Base-by-base conservation (phyloP, 1,284 basidiomycete genomes). In the Puccinia horiana region DNA sequence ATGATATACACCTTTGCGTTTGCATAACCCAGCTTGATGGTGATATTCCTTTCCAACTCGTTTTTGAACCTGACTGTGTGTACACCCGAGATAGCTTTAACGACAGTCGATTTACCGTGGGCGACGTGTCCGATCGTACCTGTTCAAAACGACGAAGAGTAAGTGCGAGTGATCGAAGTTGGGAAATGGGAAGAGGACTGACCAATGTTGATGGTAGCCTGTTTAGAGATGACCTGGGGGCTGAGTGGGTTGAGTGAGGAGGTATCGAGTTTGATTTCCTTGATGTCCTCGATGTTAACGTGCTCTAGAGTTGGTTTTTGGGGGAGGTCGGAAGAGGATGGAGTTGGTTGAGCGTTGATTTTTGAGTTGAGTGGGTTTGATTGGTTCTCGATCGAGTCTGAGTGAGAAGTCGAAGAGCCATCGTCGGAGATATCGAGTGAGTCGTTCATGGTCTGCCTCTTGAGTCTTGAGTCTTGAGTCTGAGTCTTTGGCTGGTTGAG, bases 51-150 rank as follows among this genome's bases (percentile, higher is more conserved):
- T 83, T 97, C 95, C 80, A 97, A 91, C 88, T 99, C 97, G 88
- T 98, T 98, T 90, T 99, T 99, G 89, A 99, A 99, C 85, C 96
- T 91, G 82, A 99, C 96, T 42, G 96, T 99, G 91, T 94, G 93
- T 18, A 98, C 96, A n/a, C 96, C 96, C 23, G 96, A 98, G 88
- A 99, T 98, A 72, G 96, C 96, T 88, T 98, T 96, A 84, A 98
- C 97, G 76, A 98, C 96, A 11, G 96, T 98, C 76, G 95, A 98
- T 90, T 99, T 98, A 86, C 96, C 96, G 90, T 99, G 96, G 37
- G 87, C 87, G 83, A 88, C 87, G 76, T 87, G 87, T 4, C 86
- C 86, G 83, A 87, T 87, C 74, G 86, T 87, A 67, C 85, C 86
- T 82, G 86, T 87, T 61, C 3, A 14, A 18, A n/a, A 29, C 29